These are phyloP conservation scores for Colletotrichum camelliae DNA, from an alignment of 2,329 filamentous ascomycete genomes.

Conservation along the genomic window DNA sequence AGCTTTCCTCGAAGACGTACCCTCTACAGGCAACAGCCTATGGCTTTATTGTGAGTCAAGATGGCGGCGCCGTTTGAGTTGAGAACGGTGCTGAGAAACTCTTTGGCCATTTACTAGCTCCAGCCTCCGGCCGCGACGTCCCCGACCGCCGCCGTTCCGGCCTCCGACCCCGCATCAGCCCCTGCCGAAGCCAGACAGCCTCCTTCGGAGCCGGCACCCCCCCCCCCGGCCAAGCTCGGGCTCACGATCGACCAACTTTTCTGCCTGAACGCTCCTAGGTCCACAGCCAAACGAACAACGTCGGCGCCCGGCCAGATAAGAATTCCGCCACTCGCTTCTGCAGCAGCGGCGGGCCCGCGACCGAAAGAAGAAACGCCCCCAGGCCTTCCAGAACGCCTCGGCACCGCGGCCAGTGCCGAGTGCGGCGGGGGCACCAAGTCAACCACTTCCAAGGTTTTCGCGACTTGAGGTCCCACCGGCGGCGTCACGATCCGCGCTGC, in stretches of 20 bases:
- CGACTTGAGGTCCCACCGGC: background rate
- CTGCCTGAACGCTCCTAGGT: background rate
- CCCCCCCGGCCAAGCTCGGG: background rate
- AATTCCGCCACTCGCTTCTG: background rate
- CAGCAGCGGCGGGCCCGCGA: background rate
- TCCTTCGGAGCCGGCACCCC: background rate
- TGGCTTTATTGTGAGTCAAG: background rate
- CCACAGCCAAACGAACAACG: background rate
- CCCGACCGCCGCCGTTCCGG: background rate
- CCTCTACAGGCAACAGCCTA: background rate
- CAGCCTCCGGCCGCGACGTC: background rate
- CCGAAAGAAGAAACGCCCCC: background rate
- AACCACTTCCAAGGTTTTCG: background rate
- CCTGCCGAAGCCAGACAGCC: background rate
- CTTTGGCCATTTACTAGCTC: background rate
- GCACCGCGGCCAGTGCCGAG: background rate
- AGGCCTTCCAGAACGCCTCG: background rate
- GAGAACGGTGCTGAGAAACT: background rate
- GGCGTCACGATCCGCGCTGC: background rate
- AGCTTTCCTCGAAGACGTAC: background rate
- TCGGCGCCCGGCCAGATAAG: background rate
- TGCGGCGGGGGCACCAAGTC: background rate
- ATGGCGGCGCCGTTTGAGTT: background rate
- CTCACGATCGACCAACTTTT: background rate
- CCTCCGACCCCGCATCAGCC: background rate